Base-by-base conservation (phyloP, 139 green algal genomes). In the Chlamydomonas eustigma region DNA sequence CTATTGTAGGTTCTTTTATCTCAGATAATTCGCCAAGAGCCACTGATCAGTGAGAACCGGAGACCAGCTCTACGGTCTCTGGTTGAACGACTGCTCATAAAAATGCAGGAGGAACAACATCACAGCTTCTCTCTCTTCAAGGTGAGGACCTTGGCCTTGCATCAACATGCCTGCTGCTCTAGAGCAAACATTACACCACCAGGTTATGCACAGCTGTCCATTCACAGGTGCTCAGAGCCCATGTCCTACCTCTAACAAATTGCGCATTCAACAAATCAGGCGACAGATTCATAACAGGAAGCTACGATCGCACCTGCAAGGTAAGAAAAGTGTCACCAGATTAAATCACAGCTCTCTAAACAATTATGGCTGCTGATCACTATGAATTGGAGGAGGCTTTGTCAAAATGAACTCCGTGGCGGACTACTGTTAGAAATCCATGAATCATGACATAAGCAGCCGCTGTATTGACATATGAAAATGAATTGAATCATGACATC, bases 221-320 rank as follows among this genome's bases (percentile, higher is more conserved):
- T 51, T 58, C 39, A 24, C 86, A 91, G 85, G 88, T 91, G 25
- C 80, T 93, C 18, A 76, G 87, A 0, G 90, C 90, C 3, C 90
- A 94, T 80, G 84, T 92, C 31, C 79, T 94, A 38, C 90, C 90
- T 1, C 78, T 94, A 5, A 94, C 90, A 24, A 94, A 94, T 82
- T 94, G 90, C 64, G 90, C 90, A 1, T 94, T 92, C 86, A 92
- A 94, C 79, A 94, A 94, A 80, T 80, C 80, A 2, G 90, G 90
- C 0, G 85, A 91, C 80, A 80, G 81, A 22, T 94, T 94, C 79
- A 92, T 94, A 74, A 94, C 88, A 12, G 90, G 88, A 28, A 88
- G 79, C 50, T 94, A 94, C 80, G 90, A 92, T 73, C 80, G 88
- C 5, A 94, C 90, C 4, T 92, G 88, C 84, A 92, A 92, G 85